phyloP scores from a whole-genome alignment of 345 rosid species.

The Bruguiera sexangula region DNA sequence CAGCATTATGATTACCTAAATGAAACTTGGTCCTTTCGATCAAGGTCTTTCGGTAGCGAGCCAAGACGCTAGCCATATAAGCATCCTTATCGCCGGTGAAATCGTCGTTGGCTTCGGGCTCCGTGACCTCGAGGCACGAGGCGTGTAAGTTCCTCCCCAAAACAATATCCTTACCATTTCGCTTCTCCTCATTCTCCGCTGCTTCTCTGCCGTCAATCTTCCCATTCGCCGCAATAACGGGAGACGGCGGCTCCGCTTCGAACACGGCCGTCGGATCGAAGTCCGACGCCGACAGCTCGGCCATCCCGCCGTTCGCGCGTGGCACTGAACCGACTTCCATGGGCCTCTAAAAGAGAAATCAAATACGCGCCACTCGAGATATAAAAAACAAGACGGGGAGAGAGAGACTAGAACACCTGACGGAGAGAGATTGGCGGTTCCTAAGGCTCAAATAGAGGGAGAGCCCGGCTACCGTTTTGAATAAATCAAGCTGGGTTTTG shows the following conservation, averaged over 20 bases:
- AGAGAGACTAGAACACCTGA: not conserved
- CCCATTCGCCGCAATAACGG: conserved; percentile 20
- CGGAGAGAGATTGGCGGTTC: not conserved
- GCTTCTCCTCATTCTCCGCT: conserved; percentile 12
- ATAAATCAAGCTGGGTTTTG: not conserved
- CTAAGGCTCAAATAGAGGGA: not conserved
- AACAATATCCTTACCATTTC: conserved; percentile 58
- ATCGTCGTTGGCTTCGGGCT: conserved; percentile 86
- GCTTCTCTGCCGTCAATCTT: not conserved
- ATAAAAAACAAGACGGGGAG: not conserved
- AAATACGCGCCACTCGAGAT: conserved; percentile 16
- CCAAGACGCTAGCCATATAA: conserved; percentile 88
- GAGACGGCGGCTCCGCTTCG: conserved; percentile 46
- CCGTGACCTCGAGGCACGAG: conserved; percentile 75
- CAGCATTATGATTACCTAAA: conserved; percentile 44
- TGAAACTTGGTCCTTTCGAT: conserved; percentile 74
- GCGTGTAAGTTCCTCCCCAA: conserved; percentile 81
- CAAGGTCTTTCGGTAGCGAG: conserved; percentile 75
- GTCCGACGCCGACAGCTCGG: conserved; percentile 29
- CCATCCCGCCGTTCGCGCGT: not conserved
- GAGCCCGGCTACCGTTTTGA: not conserved
- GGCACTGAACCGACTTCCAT: conserved; percentile 15
- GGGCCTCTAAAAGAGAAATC: conserved; percentile 9
- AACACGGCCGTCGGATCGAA: conserved; percentile 47
- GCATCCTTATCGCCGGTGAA: conserved; percentile 91